These are phyloP conservation scores for Aspergillus indologenus DNA, from an alignment of 495 filamentous ascomycete genomes.

Conservation along the genomic window DNA sequence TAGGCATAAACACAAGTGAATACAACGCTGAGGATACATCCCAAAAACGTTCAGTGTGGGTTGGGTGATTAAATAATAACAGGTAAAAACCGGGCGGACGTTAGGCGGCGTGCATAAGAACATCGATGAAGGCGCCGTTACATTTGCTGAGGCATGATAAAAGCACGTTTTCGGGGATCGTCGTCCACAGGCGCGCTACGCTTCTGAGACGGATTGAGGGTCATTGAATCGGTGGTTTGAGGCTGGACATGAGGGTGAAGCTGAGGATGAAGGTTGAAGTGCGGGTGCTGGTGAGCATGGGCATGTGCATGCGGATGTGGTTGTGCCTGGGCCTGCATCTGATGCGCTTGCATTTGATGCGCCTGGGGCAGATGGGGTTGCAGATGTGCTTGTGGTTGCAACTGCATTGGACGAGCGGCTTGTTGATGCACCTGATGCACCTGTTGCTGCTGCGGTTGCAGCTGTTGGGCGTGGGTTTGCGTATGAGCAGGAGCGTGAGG, in stretches of 20 bases:
- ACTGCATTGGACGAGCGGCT: not conserved
- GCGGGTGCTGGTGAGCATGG: slow-evolving; percentile 1
- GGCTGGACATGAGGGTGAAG: slow-evolving; percentile 2
- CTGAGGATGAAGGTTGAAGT: slow-evolving; percentile 13
- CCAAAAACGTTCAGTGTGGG: not conserved
- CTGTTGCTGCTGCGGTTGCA: slow-evolving; percentile 15
- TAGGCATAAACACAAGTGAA: not conserved
- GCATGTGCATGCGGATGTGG: slow-evolving; percentile 12
- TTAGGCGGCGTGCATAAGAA: not conserved
- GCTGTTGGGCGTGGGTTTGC: slow-evolving; percentile 15
- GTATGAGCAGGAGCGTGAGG: slow-evolving; percentile 7
- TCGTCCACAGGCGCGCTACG: slow-evolving; percentile 28
- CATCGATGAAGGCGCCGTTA: not conserved
- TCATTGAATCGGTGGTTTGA: slow-evolving; percentile 16
- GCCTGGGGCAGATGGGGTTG: slow-evolving; percentile 15
- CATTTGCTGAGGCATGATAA: slow-evolving; percentile 29
- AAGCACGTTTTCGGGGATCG: slow-evolving; percentile 33
- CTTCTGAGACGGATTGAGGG: slow-evolving; percentile 27
- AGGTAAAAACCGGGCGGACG: not conserved
- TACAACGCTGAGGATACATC: not conserved
- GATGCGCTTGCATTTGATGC: slow-evolving; percentile 6
- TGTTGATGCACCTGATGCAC: slow-evolving; percentile 8
- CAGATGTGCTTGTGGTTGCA: slow-evolving; percentile 7
- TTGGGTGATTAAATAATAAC: not conserved
- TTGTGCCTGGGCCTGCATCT: slow-evolving; percentile 1